Base-by-base conservation (phyloP, 306 rosid genomes). In the Dalbergia cultrata region DNA sequence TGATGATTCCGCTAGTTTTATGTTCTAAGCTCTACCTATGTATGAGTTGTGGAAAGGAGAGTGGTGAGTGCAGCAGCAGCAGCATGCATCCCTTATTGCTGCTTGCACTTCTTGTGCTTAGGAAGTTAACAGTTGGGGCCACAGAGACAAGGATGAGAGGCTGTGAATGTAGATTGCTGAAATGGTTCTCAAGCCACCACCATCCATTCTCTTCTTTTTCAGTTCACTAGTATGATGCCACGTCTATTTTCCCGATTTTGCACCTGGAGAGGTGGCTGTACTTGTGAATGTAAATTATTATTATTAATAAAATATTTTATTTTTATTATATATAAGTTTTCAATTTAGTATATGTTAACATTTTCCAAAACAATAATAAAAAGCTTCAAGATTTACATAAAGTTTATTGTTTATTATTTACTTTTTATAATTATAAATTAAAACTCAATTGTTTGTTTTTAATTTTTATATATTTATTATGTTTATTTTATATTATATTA, bases 141-240 rank as follows among this genome's bases (percentile, higher is more conserved):
- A 75, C 85, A 74, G 19, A 75, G 56, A 50, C 50, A 18, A 9
- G 58, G 70, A 81, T 74, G 82, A 84, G 87, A 74, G 86, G 86
- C 50, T 81, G 71, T 41, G 54, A 81, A 39, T 64, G 77, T 22
- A 50, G 77, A 77, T 73, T 77, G 78, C 76, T 62, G 73, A 78
- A 82, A 74, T 86, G 85, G 86, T 59, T 87, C 81, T n/a, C 39
- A 49, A 58, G 41, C 19, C 71, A 69, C 83, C 14, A 70, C 84
- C 14, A 68, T 64, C 82, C 79, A 54, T 43, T 54, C 53, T 11
- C 53, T 11, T 47, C 53, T 1, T 8, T 45, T 13, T 74, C 47
- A 45, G 39, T 82, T 78, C 90, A 84, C 72, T 59, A 59, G 58
- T 66, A 3, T 60, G 7, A 17, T 58, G 88, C 88, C 90, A 87